phyloP scores from a whole-genome alignment of 106 monocot genomes.

The Platanthera zijinensis region DNA sequence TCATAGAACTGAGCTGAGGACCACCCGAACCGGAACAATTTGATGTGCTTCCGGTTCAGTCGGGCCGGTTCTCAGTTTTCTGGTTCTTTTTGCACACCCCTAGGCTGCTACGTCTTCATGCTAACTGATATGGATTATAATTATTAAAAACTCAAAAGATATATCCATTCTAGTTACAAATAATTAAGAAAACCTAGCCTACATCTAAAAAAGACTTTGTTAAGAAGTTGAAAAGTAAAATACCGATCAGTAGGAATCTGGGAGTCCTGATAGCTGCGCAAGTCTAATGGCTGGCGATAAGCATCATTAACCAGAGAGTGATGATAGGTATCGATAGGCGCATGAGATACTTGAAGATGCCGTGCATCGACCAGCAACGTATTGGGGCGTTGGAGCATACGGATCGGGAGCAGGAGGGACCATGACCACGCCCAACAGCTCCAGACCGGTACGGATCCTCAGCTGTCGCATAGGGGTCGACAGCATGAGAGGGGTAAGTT shows the following conservation, averaged over 20 bases:
- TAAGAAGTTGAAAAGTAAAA: background rate
- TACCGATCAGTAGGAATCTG: slow-evolving; percentile 1
- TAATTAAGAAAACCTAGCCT: background rate
- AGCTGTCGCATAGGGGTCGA: background rate
- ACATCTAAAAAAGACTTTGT: background rate
- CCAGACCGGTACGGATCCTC: slow-evolving; percentile 16
- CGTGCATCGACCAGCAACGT: background rate
- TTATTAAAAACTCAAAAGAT: no score
- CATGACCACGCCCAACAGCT: slow-evolving; percentile 1
- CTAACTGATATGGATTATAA: no score
- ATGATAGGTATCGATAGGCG: background rate
- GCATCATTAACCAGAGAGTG: background rate
- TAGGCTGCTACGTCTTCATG: no score
- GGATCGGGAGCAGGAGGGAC: slow-evolving; percentile 8
- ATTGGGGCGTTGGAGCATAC: background rate
- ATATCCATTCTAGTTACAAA: no score
- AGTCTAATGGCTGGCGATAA: slow-evolving; percentile 2
- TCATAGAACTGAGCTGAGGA: no score
- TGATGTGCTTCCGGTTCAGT: no score
- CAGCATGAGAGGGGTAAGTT: background rate
- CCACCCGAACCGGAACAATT: no score
- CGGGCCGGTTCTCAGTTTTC: no score
- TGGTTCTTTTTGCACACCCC: no score
- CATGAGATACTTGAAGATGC: background rate
- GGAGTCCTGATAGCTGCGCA: background rate